Evolutionary conservation across 257 asterid genomes (phyloP).

Genomic region (Cordia subcordata): DNA sequence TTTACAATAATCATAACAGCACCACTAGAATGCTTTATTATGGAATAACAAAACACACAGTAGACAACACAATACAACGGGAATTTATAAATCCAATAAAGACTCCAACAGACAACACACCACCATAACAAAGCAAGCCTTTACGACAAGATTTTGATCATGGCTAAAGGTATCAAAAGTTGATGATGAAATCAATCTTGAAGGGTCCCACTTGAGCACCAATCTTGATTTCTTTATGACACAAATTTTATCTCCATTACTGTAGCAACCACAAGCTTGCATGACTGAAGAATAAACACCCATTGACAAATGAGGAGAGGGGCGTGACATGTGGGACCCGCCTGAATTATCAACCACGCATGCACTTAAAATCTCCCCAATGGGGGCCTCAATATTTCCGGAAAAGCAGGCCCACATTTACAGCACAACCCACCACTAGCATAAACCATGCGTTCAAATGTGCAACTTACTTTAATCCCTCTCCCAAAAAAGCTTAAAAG

Average conservation of each 20-base stretch:
- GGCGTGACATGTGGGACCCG: constrained; percentile 49
- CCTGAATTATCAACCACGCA: constrained; percentile 54
- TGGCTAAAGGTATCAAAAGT: constrained; percentile 19
- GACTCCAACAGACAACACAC: background rate
- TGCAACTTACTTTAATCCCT: constrained; percentile 33
- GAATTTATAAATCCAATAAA: too few relatives aligned
- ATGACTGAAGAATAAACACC: constrained; percentile 19
- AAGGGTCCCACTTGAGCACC: constrained; percentile 9
- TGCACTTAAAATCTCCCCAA: too few relatives aligned
- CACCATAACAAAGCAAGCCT: constrained; percentile 10
- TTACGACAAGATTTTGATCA: constrained; percentile 33
- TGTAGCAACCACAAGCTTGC: constrained; percentile 8
- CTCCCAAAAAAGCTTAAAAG: constrained; percentile 21
- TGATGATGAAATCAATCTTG: constrained; percentile 24
- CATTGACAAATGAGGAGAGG: constrained; percentile 21
- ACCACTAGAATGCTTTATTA: too few relatives aligned
- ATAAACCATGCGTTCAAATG: constrained; percentile 41
- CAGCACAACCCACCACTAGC: constrained; percentile 43
- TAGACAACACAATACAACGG: too few relatives aligned
- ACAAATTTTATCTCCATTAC: constrained; percentile 3
- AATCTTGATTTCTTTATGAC: too few relatives aligned
- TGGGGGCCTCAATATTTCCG: constrained; percentile 31
- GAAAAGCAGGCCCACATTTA: constrained; percentile 36
- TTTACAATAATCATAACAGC: too few relatives aligned
- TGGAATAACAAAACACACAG: too few relatives aligned